phyloP scores from a whole-genome alignment of 352 stramenopile genomes.

The Aphanomyces astaci region DNA sequence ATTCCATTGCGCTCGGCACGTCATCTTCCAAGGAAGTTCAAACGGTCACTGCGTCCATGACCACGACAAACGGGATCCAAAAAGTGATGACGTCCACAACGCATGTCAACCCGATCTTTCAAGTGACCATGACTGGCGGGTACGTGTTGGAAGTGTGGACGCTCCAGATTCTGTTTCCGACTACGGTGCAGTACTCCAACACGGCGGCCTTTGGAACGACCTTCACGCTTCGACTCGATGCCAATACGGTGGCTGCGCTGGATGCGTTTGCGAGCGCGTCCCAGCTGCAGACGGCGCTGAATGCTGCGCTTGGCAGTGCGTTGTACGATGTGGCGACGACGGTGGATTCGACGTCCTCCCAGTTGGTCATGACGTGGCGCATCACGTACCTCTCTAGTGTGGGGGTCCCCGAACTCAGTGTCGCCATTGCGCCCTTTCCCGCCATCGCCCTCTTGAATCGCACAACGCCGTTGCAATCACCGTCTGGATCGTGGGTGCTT shows the following conservation, averaged over 20 bases:
- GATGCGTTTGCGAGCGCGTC: constrained; percentile 47
- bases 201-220: constrained; percentile 17
- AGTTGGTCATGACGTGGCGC: constrained; percentile 38
- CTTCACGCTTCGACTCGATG: constrained; percentile 44
- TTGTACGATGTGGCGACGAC: constrained; percentile 31
- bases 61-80: constrained; percentile 55
- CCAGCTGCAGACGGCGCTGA: constrained; percentile 38
- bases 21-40: constrained; percentile 63
- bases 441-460: background rate
- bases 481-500: constrained; percentile 34
- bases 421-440: constrained; percentile 9
- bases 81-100: constrained; percentile 44
- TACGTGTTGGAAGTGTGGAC: constrained; percentile 39
- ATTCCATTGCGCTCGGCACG: constrained; percentile 39
- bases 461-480: constrained; percentile 11
- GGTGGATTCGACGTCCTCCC: constrained; percentile 29
- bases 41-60: constrained; percentile 39
- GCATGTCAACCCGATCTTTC: constrained; percentile 51
- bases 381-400: constrained; percentile 52
- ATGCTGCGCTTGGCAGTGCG: constrained; percentile 21
- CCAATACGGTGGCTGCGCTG: constrained; percentile 26
- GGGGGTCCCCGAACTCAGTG: constrained; percentile 36
- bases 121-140: constrained; percentile 37
- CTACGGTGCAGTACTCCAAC: background rate
- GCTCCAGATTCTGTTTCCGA: constrained; percentile 42